Conservation (phyloP, 768 basidiomycete species). For the Wakefieldia striispora region DNA sequence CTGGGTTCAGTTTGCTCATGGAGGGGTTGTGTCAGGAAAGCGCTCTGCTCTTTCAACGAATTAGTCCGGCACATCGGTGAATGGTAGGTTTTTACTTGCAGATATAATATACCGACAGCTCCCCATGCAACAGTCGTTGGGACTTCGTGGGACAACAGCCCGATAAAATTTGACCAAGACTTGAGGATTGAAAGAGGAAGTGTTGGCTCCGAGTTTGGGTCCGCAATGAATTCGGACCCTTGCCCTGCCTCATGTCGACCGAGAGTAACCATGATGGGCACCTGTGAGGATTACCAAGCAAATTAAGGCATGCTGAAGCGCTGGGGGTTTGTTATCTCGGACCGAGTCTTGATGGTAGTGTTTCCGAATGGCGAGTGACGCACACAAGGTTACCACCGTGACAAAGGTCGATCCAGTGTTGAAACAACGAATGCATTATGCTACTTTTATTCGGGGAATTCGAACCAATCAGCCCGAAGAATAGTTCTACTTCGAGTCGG, state of each 20-base stretch:
- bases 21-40: not conserved
- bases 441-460: too few species aligned
- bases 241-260: slow-evolving; percentile 17
- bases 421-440: too few species aligned
- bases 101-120: not conserved
- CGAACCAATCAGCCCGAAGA: too few species aligned
- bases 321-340: too few species aligned
- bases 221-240: slow-evolving; percentile 1
- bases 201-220: not conserved
- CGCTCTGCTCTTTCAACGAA: not conserved
- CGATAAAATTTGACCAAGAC: not conserved
- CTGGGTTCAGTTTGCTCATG: slow-evolving; percentile 8
- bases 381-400: too few species aligned
- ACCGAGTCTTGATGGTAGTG: too few species aligned
- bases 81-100: not conserved
- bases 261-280: not conserved
- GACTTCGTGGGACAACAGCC: not conserved
- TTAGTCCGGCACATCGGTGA: not conserved
- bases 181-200: not conserved
- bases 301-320: too few species aligned
- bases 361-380: too few species aligned
- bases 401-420: too few species aligned
- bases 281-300: too few species aligned
- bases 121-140: not conserved
- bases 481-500: too few species aligned